Percentiles rank a stretch among this genome's conserved stretches.
phyloP scores from a whole-genome alignment of 2,329 filamentous ascomycete species.

The Fusarium chlamydosporum region DNA sequence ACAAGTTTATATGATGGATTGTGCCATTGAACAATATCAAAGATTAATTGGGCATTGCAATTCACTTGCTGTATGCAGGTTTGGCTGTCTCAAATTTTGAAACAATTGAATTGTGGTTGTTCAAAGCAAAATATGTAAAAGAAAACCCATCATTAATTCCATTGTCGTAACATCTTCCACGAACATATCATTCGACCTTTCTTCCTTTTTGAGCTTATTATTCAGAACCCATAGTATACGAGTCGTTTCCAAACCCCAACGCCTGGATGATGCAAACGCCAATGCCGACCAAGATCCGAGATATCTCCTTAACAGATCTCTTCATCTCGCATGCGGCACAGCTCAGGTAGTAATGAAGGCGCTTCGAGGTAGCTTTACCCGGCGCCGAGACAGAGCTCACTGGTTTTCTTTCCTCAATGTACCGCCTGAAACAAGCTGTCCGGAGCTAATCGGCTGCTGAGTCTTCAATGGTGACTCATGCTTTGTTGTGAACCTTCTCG shows the following conservation, averaged over 20 bases:
- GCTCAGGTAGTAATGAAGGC: constrained; percentile 14
- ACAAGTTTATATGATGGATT: constrained; percentile 11
- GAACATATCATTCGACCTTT: background rate
- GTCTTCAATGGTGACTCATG: constrained; percentile 26
- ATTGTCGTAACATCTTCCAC: constrained; percentile 16
- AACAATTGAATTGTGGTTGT: constrained; percentile 19
- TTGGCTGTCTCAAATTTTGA: background rate
- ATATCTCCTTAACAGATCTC: constrained; percentile 47
- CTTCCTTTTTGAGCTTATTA: constrained; percentile 6
- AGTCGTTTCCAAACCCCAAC: constrained; percentile 28
- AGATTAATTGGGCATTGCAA: background rate
- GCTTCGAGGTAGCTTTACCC: constrained; percentile 12
- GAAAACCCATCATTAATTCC: constrained; percentile 22
- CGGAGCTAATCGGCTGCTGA: constrained; percentile 3
- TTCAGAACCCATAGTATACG: background rate
- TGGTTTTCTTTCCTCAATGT: background rate
- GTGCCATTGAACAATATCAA: background rate
- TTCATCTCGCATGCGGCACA: constrained; percentile 31
- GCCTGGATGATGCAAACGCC: constrained; percentile 18
- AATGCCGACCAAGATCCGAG: constrained; percentile 50
- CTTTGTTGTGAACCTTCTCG: constrained; percentile 36
- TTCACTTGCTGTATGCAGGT: background rate
- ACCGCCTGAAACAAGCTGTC: background rate
- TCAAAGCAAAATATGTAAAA: background rate
- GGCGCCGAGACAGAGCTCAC: background rate